phyloP scores from a whole-genome alignment of 305 asterid species.

The Fraxinus baroniana region DNA sequence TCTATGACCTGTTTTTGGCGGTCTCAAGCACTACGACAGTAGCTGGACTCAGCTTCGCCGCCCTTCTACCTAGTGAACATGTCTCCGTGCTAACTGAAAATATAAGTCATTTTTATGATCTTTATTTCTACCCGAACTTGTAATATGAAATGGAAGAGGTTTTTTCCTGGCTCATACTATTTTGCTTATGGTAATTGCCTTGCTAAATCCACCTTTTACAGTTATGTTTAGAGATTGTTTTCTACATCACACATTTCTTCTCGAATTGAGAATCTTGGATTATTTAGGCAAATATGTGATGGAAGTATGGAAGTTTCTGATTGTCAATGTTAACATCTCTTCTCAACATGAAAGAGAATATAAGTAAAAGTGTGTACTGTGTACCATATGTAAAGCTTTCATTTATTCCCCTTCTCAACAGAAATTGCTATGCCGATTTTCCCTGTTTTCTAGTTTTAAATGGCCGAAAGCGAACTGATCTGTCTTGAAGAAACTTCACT shows the following conservation, averaged over 20 bases:
- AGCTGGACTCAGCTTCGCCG: not conserved
- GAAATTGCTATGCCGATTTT: not conserved
- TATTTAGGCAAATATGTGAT: not conserved
- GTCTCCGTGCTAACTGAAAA: not conserved
- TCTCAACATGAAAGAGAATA: not conserved
- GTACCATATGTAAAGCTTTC: not conserved
- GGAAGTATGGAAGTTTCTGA: not conserved
- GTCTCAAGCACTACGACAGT: not conserved
- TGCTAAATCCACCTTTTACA: not conserved
- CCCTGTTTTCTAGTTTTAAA: not conserved
- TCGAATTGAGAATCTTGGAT: not conserved
- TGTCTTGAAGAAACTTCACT: not conserved
- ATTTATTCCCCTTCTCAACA: not conserved
- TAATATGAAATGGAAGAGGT: not conserved
- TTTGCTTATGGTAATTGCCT: not conserved
- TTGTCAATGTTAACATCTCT: not conserved
- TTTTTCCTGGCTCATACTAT: not conserved
- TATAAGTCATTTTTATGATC: not conserved
- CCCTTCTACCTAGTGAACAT: not conserved
- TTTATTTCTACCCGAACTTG: not conserved
- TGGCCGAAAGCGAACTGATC: not conserved
- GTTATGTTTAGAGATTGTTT: not conserved
- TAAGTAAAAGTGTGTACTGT: not conserved
- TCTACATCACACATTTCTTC: not conserved
- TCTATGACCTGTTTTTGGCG: not conserved